These are phyloP conservation scores for Phytophthora hybrid DNA, from an alignment of 352 stramenopile genomes.

Conservation along the genomic window DNA sequence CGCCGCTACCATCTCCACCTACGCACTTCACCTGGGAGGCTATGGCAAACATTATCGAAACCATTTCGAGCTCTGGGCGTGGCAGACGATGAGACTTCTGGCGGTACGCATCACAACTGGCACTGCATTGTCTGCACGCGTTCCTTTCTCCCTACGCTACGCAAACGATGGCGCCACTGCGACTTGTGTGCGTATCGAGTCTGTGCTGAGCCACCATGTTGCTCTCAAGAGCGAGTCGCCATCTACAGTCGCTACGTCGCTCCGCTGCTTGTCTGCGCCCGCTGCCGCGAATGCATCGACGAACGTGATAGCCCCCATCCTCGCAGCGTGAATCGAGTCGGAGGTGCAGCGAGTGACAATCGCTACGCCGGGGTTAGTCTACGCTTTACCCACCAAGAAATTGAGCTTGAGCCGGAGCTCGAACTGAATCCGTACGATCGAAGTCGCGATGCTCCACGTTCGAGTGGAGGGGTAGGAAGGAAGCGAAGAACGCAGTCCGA, in stretches of 20 bases:
- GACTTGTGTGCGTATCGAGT: constrained; percentile 44
- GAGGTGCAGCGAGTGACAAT: constrained; percentile 4
- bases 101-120: constrained; percentile 32
- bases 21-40: constrained; percentile 7
- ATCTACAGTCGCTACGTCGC: constrained; percentile 48
- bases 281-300: constrained; percentile 44
- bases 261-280: constrained; percentile 32
- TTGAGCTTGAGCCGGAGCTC: constrained; percentile 17
- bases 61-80: constrained; percentile 19
- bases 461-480: neutral
- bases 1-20: constrained; percentile 9
- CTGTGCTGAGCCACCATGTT: constrained; percentile 33
- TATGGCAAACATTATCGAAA: constrained; percentile 19
- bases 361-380: constrained; percentile 30
- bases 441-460: neutral
- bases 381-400: constrained; percentile 8
- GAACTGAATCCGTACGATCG: constrained; percentile 13
- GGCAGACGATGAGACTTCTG: constrained; percentile 9
- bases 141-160: constrained; percentile 23
- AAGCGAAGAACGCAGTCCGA: constrained; percentile 27
- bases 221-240: constrained; percentile 37
- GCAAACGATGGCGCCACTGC: constrained; percentile 32
- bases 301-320: constrained; percentile 10
- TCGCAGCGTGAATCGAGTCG: constrained; percentile 4
- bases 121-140: constrained; percentile 43